These are phyloP conservation scores for Hydrangea macrophylla DNA, from an alignment of 148 eudicot species.

Conservation along the genomic window DNA sequence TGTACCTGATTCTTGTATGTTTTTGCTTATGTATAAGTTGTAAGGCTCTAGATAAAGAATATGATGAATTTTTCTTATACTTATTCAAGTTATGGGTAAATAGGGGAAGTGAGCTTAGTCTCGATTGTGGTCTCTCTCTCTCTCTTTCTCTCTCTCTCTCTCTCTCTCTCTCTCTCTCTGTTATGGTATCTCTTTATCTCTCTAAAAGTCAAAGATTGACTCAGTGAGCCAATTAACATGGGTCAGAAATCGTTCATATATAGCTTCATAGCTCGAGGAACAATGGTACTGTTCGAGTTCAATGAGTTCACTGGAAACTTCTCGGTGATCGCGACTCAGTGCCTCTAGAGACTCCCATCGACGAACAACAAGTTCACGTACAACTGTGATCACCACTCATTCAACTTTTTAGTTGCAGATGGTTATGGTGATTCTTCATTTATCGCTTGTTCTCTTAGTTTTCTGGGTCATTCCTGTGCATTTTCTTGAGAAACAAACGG, in stretches of 20 bases:
- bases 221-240: constrained; percentile 21
- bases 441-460: background rate
- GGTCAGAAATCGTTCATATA: constrained; percentile 55
- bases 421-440: constrained; percentile 51
- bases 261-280: constrained; percentile 51
- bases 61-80: too few relatives aligned
- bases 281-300: constrained; percentile 47
- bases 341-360: constrained; percentile 43
- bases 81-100: too few relatives aligned
- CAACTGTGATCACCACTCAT: constrained; percentile 50
- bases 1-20: too few relatives aligned
- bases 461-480: background rate
- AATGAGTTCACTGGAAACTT: constrained; percentile 61
- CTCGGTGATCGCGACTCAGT: constrained; percentile 51
- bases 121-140: too few relatives aligned
- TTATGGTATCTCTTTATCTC: background rate
- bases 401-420: constrained; percentile 45
- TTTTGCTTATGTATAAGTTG: too few relatives aligned
- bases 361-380: constrained; percentile 45
- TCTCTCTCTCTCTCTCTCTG: background rate
- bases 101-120: too few relatives aligned
- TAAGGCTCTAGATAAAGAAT: too few relatives aligned
- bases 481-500: background rate
- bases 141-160: too few relatives aligned
- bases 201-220: background rate